These are phyloP conservation scores for Pseudocohnilembus persalinus DNA, from an alignment of 169 alveolate species.

Conservation along the genomic window DNA sequence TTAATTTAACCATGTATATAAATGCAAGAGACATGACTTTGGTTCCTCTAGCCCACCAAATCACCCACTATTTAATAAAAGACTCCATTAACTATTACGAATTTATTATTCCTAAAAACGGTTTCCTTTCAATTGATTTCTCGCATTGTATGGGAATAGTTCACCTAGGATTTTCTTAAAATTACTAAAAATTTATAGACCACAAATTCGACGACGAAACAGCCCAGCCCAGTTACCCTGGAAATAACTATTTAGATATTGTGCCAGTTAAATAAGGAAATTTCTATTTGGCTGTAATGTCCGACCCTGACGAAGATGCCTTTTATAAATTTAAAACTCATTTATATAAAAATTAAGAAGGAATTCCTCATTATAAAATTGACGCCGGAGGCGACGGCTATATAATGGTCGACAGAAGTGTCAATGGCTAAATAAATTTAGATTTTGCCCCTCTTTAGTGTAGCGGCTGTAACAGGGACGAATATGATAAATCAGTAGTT, in stretches of 20 bases:
- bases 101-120: background rate
- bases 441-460: background rate
- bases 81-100: background rate
- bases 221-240: background rate
- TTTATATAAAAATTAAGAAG: background rate
- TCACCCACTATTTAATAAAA: background rate
- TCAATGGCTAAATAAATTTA: background rate
- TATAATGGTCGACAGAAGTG: background rate
- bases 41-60: background rate
- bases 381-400: background rate
- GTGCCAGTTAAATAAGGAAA: background rate
- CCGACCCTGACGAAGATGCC: background rate
- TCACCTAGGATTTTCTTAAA: background rate
- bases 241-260: background rate
- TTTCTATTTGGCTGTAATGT: background rate
- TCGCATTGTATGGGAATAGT: background rate
- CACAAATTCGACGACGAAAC: background rate
- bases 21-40: background rate
- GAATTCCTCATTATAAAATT: background rate
- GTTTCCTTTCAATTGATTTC: background rate
- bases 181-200: background rate
- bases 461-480: background rate
- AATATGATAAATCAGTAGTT: background rate
- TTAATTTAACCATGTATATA: no score
- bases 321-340: background rate